Evolutionary conservation across 1,139 yeast species (phyloP).

Genomic region (Schwanniomyces etchellsii): DNA sequence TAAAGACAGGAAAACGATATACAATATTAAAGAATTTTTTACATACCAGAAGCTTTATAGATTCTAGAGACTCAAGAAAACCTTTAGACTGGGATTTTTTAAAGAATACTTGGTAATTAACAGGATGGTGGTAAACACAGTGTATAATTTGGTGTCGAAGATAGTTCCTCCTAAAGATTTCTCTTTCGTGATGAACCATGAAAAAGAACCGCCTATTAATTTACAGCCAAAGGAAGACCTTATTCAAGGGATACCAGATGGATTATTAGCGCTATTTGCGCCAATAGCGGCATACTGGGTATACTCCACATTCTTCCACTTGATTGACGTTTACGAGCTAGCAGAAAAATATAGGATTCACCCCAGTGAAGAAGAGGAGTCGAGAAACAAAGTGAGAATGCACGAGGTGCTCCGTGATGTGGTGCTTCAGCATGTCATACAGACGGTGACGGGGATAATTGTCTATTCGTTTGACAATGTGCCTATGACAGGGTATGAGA

Average conservation of each 20-base stretch:
- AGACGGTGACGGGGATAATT: slow-evolving; percentile 60
- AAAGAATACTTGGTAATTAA: too few species aligned
- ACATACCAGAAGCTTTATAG: too few species aligned
- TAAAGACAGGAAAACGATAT: too few species aligned
- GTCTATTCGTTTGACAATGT: slow-evolving; percentile 55
- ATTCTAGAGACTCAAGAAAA: too few species aligned
- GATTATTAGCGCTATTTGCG: slow-evolving; percentile 59
- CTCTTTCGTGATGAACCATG: slow-evolving; percentile 5
- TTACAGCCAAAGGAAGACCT: slow-evolving; percentile 30
- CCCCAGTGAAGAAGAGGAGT: slow-evolving; percentile 76
- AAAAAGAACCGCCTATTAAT: slow-evolving; percentile 10
- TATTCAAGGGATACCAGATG: slow-evolving; percentile 64
- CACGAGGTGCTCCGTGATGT: slow-evolving; percentile 76
- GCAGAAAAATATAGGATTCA: slow-evolving; percentile 86
- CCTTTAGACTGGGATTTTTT: too few species aligned
- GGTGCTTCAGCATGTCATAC: slow-evolving; percentile 75
- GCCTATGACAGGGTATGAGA: slow-evolving; percentile 72
- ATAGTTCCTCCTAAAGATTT: slow-evolving; percentile 7
- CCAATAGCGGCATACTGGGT: slow-evolving; percentile 86
- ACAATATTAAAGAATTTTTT: too few species aligned
- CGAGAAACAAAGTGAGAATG: slow-evolving; percentile 70
- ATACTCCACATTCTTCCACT: slow-evolving; percentile 66
- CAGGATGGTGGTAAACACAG: too few species aligned
- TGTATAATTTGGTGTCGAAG: not conserved
- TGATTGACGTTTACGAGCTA: slow-evolving; percentile 65